Conservation (phyloP, 805 yeast genomes). For the Starmerella gropengiesseri region DNA sequence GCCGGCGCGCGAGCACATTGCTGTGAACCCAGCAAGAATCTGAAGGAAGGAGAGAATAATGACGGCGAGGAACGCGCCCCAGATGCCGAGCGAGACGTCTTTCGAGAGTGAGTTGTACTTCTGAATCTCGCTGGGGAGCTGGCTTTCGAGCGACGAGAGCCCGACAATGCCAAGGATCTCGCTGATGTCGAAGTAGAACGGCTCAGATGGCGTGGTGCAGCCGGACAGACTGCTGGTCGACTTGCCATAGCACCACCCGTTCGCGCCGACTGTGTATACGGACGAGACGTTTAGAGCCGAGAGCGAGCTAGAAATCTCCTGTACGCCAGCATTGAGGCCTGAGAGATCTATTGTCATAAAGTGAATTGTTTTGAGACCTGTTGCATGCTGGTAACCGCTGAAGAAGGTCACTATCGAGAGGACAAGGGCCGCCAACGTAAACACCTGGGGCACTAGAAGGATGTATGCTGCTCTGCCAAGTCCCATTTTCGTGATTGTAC, state of each 20-base stretch:
- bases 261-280: slow-evolving; percentile 46
- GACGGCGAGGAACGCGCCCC: slow-evolving; percentile 43
- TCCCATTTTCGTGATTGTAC: slow-evolving; percentile 7
- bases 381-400: slow-evolving; percentile 38
- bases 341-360: slow-evolving; percentile 40
- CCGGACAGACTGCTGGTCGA: slow-evolving; percentile 22
- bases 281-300: slow-evolving; percentile 34
- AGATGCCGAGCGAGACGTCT: slow-evolving; percentile 45
- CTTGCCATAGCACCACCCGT: slow-evolving; percentile 51
- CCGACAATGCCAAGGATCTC: slow-evolving; percentile 26
- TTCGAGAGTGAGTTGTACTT: slow-evolving; percentile 38
- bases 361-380: slow-evolving; percentile 38
- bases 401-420: slow-evolving; percentile 42
- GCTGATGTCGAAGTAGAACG: slow-evolving; percentile 48
- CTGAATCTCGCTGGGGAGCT: slow-evolving; percentile 44
- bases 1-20: slow-evolving; percentile 39
- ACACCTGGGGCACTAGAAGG: slow-evolving; percentile 28
- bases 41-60: slow-evolving; percentile 35
- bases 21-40: slow-evolving; percentile 35
- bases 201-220: slow-evolving; percentile 47
- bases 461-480: slow-evolving; percentile 27
- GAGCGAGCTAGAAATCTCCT: neutral
- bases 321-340: slow-evolving; percentile 24
- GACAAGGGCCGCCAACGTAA: slow-evolving; percentile 35
- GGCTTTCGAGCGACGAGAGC: slow-evolving; percentile 23